Evolutionary conservation across 345 rosid genomes (phyloP).

Genomic region (Ricinus communis): DNA sequence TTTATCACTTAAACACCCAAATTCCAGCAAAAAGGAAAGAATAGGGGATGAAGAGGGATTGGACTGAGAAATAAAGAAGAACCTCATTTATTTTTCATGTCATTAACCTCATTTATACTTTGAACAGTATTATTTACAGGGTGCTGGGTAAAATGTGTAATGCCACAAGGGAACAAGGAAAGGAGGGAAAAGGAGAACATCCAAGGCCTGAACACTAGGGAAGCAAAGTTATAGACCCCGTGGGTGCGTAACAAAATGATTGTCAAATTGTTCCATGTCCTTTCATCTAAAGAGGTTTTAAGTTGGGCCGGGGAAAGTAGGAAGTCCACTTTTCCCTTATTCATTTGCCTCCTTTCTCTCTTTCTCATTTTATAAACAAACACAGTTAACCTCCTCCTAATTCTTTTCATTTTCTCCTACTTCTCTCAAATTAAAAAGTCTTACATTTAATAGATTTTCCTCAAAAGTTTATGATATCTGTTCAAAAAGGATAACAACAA

Average conservation of each 20-base stretch:
- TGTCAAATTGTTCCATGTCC: constrained; percentile 2
- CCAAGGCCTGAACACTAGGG: neutral
- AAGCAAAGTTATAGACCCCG: too few species aligned
- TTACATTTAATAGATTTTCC: neutral
- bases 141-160: neutral
- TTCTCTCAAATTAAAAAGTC: too few species aligned
- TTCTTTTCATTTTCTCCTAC: neutral
- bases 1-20: neutral
- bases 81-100: neutral
- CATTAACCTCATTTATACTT: neutral
- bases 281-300: neutral
- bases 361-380: constrained; percentile 4
- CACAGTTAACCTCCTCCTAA: neutral
- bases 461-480: neutral
- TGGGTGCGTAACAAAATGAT: too few species aligned
- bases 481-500: neutral
- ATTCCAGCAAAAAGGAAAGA: neutral
- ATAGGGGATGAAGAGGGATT: neutral
- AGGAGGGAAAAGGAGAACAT: neutral
- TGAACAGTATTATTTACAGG: neutral
- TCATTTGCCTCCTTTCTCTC: neutral
- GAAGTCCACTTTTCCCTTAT: neutral
- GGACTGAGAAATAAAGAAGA: neutral
- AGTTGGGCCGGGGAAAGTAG: neutral
- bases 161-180: neutral